Evolutionary conservation across 2,329 filamentous ascomycete species (phyloP).

Genomic region (Aspergillus sergii): DNA sequence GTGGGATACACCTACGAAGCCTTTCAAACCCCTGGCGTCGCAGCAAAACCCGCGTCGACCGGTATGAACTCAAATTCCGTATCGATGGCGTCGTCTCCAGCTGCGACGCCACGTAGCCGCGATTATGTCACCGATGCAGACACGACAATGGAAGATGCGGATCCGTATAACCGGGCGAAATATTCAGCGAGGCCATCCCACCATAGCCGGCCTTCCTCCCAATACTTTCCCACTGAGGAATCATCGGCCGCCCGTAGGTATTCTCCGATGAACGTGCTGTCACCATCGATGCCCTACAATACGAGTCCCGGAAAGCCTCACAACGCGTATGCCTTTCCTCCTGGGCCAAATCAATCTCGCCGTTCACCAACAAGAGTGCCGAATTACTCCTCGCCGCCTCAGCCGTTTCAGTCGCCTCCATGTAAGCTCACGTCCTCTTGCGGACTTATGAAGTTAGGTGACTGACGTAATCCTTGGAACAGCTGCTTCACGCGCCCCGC

Average conservation of each 20-base stretch:
- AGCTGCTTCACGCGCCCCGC: slow-evolving; percentile 57
- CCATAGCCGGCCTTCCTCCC: slow-evolving; percentile 70
- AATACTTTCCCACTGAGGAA: slow-evolving; percentile 72
- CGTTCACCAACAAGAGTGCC: slow-evolving; percentile 76
- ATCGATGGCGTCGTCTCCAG: slow-evolving; percentile 62
- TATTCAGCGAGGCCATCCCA: slow-evolving; percentile 79
- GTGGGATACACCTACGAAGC: slow-evolving; percentile 69
- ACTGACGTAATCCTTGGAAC: slow-evolving; percentile 28
- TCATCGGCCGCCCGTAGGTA: slow-evolving; percentile 87
- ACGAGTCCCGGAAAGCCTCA: slow-evolving; percentile 61
- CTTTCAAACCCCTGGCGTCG: slow-evolving; percentile 55
- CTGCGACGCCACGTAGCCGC: slow-evolving; percentile 62
- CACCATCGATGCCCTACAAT: slow-evolving; percentile 77
- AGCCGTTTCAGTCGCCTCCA: slow-evolving; percentile 62
- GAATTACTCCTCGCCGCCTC: slow-evolving; percentile 59
- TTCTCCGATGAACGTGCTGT: slow-evolving; percentile 90
- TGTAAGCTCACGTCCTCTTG: slow-evolving; percentile 43
- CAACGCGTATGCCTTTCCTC: slow-evolving; percentile 58
- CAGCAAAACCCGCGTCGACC: slow-evolving; percentile 36
- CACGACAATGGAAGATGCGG: slow-evolving; percentile 84
- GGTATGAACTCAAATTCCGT: slow-evolving; percentile 50
- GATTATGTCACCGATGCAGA: slow-evolving; percentile 70
- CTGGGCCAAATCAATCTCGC: slow-evolving; percentile 55
- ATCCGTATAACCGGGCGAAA: slow-evolving; percentile 83
- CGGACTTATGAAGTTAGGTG: background rate